Evolutionary conservation across 352 stramenopile species (phyloP), one percentile per base, ranked within the genome.

Genomic region (Pythium brachiatum): DNA sequence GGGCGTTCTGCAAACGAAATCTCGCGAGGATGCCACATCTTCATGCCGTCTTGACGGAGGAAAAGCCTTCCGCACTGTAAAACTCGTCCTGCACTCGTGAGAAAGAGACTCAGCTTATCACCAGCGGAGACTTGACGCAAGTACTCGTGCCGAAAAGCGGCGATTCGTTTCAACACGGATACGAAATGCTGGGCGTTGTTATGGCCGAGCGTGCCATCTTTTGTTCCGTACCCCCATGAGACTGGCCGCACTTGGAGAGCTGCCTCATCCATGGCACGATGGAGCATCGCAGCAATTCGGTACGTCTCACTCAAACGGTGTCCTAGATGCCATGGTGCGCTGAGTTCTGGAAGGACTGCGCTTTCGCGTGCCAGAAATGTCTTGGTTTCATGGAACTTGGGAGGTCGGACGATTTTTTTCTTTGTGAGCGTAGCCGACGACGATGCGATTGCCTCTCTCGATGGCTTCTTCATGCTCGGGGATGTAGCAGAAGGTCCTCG

Each of bases 31-130:
- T 64, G 60, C 76, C 73, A 87, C 81, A 89, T 90, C 3, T 60
- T 64, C 7, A 68, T 72, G 1, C 81, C 81, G 44, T 88, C 78
- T 55, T 89, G 79, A 11, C 72, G 72, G 18, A 78, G 57, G 55
- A 75, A 86, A 25, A 89, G 72, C 1, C 79, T 67, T 7, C 83
- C 83, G 23, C 71, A 73, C 48, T 89, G 71, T 27, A 76, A 76
- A 43, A 93, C 68, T 2, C 59, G 36, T 6, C 73, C 76, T 6
- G 66, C 53, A 36, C 79, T 73, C 73, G 56, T 83, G 23, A 89
- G 78, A 57, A 90, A 89, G 26, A 90, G 54, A 62, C 81, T 90
- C 18, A 87, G 48, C 3, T 75, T 72, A 48, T 86, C 69, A 25
- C 81, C 81, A 7, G 81, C 78, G 0, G 81, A 82, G 8, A 81